phyloP scores from a whole-genome alignment of 2,329 filamentous ascomycete genomes.

The Daldinia sp. region DNA sequence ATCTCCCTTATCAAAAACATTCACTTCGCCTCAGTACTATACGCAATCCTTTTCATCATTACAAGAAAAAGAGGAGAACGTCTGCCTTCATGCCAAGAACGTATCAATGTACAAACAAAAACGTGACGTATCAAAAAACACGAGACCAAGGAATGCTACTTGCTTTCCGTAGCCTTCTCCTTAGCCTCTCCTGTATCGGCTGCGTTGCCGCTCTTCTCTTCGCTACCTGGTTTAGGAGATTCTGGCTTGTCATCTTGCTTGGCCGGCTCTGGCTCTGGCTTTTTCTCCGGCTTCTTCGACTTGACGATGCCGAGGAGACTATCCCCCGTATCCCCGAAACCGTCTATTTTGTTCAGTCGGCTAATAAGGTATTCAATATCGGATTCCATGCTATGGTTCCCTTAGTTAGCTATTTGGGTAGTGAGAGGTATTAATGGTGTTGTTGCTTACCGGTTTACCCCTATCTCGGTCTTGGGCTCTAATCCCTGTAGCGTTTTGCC shows the following conservation, averaged over 20 bases:
- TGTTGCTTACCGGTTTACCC: constrained; percentile 76
- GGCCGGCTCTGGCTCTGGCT: constrained; percentile 42
- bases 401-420: constrained; percentile 18
- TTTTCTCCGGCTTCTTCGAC: constrained; percentile 60
- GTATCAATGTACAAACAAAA: constrained; percentile 27
- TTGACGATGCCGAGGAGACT: constrained; percentile 74
- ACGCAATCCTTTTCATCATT: constrained; percentile 25
- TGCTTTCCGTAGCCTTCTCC: constrained; percentile 34
- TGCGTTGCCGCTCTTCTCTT: constrained; percentile 26
- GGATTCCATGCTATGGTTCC: constrained; percentile 72
- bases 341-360: constrained; percentile 81
- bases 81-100: constrained; percentile 41
- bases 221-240: constrained; percentile 14
- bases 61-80: constrained; percentile 34
- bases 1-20: neutral
- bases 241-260: constrained; percentile 34
- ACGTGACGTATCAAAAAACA: constrained; percentile 23
- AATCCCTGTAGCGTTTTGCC: constrained; percentile 76
- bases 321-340: constrained; percentile 79
- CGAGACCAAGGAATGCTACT: constrained; percentile 17
- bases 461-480: constrained; percentile 72
- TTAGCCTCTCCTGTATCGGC: constrained; percentile 22
- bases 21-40: constrained; percentile 5
- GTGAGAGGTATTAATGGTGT: neutral
- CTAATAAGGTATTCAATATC: constrained; percentile 80